Conservation (phyloP, 805 yeast genomes). For the Ogataea haglerorum region DNA sequence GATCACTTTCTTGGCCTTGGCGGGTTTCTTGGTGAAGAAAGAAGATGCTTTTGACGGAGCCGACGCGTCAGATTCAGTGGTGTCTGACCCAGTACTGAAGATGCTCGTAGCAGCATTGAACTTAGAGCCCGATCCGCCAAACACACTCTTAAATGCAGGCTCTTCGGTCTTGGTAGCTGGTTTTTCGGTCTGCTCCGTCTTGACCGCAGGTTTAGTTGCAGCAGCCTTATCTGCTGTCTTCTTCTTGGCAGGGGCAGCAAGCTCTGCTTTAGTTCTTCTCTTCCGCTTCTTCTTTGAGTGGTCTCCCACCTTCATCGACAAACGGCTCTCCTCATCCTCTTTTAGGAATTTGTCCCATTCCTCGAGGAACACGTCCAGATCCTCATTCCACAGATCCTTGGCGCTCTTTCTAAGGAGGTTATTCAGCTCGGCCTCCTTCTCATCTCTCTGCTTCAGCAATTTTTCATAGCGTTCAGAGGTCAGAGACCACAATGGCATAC, state of each 20-base stretch:
- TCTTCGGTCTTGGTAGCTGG: conserved; percentile 11
- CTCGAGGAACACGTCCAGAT: conserved; percentile 67
- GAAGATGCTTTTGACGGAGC: conserved; percentile 18
- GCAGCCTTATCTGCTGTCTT: conserved; percentile 12
- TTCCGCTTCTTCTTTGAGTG: conserved; percentile 38
- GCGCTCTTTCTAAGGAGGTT: conserved; percentile 64
- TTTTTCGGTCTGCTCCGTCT: neutral
- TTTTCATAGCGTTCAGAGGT: conserved; percentile 86
- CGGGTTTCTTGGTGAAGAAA: conserved; percentile 12
- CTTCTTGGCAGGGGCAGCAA: conserved; percentile 8
- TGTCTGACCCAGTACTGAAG: conserved; percentile 15
- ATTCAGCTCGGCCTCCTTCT: conserved; percentile 68
- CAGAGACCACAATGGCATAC: conserved; percentile 92
- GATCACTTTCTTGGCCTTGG: conserved; percentile 4
- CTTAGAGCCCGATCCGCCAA: conserved; percentile 30
- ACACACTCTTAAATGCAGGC: conserved; percentile 32
- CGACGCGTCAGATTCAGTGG: neutral
- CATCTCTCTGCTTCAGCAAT: conserved; percentile 67
- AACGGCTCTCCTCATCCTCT: conserved; percentile 60
- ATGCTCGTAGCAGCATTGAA: conserved; percentile 24
- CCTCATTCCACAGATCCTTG: conserved; percentile 84
- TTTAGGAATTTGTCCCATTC: conserved; percentile 67
- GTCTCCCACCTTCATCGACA: conserved; percentile 45
- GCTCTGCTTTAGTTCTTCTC: conserved; percentile 26
- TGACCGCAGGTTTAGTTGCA: neutral